Base-by-base conservation (phyloP, 2,329 filamentous ascomycete genomes). In the Aureobasidium sp. region DNA sequence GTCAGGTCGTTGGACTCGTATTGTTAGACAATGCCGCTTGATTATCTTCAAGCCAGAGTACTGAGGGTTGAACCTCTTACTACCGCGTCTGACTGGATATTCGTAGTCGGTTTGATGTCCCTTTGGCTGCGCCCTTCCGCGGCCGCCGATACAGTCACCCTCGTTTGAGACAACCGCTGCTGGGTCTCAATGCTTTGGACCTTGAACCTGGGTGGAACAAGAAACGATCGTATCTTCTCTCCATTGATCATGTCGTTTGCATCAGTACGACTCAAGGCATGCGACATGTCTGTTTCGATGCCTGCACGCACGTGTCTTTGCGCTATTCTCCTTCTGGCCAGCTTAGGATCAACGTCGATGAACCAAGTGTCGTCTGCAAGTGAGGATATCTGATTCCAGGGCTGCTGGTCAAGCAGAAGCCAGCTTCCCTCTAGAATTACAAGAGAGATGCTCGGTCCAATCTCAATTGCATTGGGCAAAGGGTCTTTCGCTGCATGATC, bases 361-460 rank as follows among this genome's bases (percentile, higher is more conserved):
- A 79, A 74, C 65, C 76, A 75, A 1, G 71, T 70, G n/a, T 76
- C 74, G 60, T 80, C 77, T 2, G 77, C 73, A 5, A 76, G 29
- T 0, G 46, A 41, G 2, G 70, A 66, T 26, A 79, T 70, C 27
- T 71, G 68, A 6, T 65, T 64, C 76, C 73, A 77, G 2, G 70
- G 69, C 10, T 61, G 66, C 32, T 69, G 65, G 39, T 74, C 68
- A 51, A 68, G 68, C 2, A 75, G 66, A 6, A 75, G 63, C 61
- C 72, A 70, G 63, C 68, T 63, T 0, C 63, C 67, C 62, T 69
- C 66, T 13, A 70, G 29, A 23, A 72, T 67, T 23, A 66, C 47
- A 3, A 64, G 32, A 4, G 62, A 61, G 4, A 13, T 48, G 13
- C 55, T 47, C 2, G 61, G 60, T 0, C 67, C 66, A 32, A 76